Conservation (phyloP, 78 protist species). For the Blattamonas nauphoetae region DNA sequence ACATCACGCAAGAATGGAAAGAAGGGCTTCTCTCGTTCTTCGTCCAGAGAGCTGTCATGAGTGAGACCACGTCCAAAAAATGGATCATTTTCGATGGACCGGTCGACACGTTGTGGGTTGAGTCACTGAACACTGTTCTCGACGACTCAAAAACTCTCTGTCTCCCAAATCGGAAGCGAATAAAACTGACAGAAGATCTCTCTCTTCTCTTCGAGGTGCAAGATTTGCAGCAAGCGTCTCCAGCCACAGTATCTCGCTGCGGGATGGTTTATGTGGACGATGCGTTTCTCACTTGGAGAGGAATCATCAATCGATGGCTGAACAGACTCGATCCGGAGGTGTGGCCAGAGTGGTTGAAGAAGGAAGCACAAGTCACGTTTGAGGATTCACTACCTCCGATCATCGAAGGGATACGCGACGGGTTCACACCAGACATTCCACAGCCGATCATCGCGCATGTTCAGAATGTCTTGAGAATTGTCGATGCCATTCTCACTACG, state of each 20-base stretch:
- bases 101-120: conserved; percentile 65
- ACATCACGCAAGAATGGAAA: conserved; percentile 57
- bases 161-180: conserved; percentile 54
- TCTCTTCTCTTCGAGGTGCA: conserved; percentile 62
- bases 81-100: conserved; percentile 72
- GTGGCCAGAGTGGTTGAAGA: background rate
- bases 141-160: conserved; percentile 66
- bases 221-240: conserved; percentile 69
- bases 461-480: background rate
- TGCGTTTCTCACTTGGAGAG: conserved; percentile 48
- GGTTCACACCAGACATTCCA: background rate
- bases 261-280: conserved; percentile 66
- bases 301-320: conserved; percentile 47
- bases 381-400: conserved; percentile 18
- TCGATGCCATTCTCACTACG: conserved; percentile 38
- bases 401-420: background rate
- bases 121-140: conserved; percentile 67
- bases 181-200: conserved; percentile 38
- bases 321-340: background rate
- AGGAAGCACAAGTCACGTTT: conserved; percentile 1
- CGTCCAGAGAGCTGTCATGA: conserved; percentile 32
- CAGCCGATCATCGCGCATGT: background rate
- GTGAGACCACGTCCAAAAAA: background rate
- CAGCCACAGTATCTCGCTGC: conserved; percentile 74
- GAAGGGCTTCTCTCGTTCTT: conserved; percentile 41